Percentiles rank a stretch among this genome's conserved stretches.
Evolutionary conservation across 2,329 filamentous ascomycete species (phyloP).

Genomic region (Colletotrichum lini): DNA sequence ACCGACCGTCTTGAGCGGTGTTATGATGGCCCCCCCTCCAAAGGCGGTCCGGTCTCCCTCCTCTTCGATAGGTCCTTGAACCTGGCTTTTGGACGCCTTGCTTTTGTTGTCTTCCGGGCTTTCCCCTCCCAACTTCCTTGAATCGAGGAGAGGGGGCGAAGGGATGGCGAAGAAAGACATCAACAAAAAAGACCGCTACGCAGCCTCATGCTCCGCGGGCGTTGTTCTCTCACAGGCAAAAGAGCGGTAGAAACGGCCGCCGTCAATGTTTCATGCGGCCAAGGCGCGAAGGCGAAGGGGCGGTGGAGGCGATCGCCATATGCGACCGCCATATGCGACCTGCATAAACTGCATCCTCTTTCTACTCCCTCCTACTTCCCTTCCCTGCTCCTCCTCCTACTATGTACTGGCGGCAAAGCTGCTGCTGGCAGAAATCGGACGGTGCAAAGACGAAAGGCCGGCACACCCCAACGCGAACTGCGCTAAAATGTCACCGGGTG

Average conservation of each 20-base stretch:
- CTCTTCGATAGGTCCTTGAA: background rate
- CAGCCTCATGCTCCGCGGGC: background rate
- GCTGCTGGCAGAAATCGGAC: constrained; percentile 6
- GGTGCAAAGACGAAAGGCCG: background rate
- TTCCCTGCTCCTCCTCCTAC: too few species aligned
- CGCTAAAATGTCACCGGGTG: constrained; percentile 38
- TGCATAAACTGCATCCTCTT: background rate
- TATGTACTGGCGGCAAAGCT: background rate
- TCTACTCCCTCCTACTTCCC: too few species aligned
- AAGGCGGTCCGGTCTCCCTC: background rate
- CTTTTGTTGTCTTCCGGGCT: background rate
- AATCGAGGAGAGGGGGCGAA: too few species aligned
- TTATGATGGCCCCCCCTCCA: background rate
- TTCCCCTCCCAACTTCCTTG: background rate
- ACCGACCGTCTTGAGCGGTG: background rate
- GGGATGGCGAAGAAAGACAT: background rate
- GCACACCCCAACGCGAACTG: constrained; percentile 27
- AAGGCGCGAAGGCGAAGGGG: constrained; percentile 23
- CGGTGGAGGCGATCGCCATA: constrained; percentile 41
- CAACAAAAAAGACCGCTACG: background rate
- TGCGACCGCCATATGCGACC: constrained; percentile 27
- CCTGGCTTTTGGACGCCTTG: background rate
- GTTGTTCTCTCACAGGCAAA: constrained; percentile 8
- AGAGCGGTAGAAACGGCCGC: constrained; percentile 27
- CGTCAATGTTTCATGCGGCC: constrained; percentile 40